Base-by-base conservation (phyloP, 768 basidiomycete genomes). In the Pseudohyphozyma bogoriensis region DNA sequence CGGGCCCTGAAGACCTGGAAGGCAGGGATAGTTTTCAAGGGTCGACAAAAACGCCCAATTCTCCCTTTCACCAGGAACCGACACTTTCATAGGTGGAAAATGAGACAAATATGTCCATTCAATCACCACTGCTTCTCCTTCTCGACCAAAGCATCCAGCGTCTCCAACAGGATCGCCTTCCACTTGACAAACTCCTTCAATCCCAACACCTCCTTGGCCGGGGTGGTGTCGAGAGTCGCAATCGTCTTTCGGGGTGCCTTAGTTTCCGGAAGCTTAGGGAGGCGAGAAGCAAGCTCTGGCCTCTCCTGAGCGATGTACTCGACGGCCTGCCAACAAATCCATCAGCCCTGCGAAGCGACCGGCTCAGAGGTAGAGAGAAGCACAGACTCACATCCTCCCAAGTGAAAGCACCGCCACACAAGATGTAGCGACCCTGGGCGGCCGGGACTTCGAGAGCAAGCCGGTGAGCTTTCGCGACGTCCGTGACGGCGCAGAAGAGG, bases 401-500 rank as follows among this genome's bases (percentile, higher is more conserved):
- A n/a, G 65, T 66, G 55, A 70, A 68, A 0, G 60, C 36, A 10
- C 67, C 69, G 28, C 65, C 65, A 46, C 53, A 68, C 22, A 70
- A 47, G 20, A 67, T 39, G 52, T 66, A 62, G 50, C 66, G 56
- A 10, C 22, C 1, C 13, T n/a, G 3, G 11, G 35, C 51, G 31
- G 51, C 65, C 11, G 61, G 55, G 16, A 45, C 46, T 28, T 64
- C 60, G 29, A 68, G 28, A 16, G 58, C 62, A 1, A 31, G 39
- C 18, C 66, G 44, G 35, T 70, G 69, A 2, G 69, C 69, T 10
- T 24, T 9, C 4, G 62, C 63, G 37, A 70, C 63, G 45, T 70
- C 69, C 16, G 53, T 54, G 10, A 65, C 63, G 36, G 59, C 51
- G 20, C 33, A 50, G 39, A 68, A 68, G 24, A 70, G 54, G 26